Conservation (phyloP, 257 asterid genomes). For the Solanum etuberosum region DNA sequence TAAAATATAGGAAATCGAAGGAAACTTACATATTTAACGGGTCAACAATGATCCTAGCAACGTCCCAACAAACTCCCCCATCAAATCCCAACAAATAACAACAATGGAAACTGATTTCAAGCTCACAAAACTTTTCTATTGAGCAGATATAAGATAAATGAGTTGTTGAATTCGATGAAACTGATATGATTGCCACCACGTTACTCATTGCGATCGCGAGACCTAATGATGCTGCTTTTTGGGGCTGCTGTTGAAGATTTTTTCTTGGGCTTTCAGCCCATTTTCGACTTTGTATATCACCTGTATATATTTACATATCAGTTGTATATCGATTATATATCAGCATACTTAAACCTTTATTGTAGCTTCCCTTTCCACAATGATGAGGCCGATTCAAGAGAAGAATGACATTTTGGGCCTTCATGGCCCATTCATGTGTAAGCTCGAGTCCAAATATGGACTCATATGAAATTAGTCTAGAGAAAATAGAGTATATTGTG, state of each 20-base stretch:
- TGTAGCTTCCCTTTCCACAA: no score
- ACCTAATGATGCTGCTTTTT: neutral
- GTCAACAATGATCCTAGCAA: neutral
- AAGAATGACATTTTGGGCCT: neutral
- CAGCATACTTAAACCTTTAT: no score
- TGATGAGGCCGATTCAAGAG: neutral
- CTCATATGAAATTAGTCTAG: no score
- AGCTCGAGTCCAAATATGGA: no score
- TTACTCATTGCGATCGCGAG: neutral
- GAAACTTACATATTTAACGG: no score
- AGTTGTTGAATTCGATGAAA: neutral
- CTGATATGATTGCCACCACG: neutral
- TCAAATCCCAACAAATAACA: neutral
- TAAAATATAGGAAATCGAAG: no score
- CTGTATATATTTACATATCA: no score
- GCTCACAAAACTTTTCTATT: neutral
- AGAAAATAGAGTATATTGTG: no score
- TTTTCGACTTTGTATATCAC: neutral
- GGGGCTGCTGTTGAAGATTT: no score
- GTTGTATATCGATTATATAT: neutral
- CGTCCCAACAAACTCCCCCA: neutral
- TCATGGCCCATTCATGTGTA: no score
- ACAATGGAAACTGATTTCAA: neutral
- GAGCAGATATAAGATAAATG: neutral
- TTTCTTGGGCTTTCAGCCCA: neutral